Evolutionary conservation across 768 basidiomycete species (phyloP).

Genomic region (Lactarius psammicola): DNA sequence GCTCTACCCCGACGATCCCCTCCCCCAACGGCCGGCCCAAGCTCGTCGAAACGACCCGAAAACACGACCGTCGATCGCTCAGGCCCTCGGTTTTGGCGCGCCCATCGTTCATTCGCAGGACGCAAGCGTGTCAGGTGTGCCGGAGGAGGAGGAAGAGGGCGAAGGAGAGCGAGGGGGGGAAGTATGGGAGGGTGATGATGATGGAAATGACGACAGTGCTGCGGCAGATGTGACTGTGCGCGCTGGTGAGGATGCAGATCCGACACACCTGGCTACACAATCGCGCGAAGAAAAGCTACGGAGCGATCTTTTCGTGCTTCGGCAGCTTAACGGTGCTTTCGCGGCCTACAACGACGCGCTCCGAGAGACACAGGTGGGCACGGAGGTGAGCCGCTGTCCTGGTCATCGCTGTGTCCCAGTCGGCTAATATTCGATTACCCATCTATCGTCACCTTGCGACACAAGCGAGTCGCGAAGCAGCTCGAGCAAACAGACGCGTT

Average conservation of each 20-base stretch:
- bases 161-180: conserved; percentile 27
- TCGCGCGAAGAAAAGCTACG: conserved; percentile 70
- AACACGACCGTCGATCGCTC: conserved; percentile 18
- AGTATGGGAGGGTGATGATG: conserved; percentile 21
- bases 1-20: conserved; percentile 45
- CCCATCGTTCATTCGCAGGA: background rate
- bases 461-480: conserved; percentile 61
- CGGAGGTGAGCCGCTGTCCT: conserved; percentile 50
- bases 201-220: conserved; percentile 8
- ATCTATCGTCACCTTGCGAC: background rate
- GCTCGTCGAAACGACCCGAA: conserved; percentile 3
- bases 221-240: conserved; percentile 32
- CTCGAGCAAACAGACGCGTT: conserved; percentile 70
- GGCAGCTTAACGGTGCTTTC: conserved; percentile 70
- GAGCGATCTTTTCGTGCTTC: conserved; percentile 68
- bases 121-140: background rate
- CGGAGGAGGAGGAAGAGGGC: conserved; percentile 29
- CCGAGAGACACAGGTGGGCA: conserved; percentile 60
- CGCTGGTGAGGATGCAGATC: conserved; percentile 28
- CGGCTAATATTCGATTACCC: background rate
- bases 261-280: conserved; percentile 34
- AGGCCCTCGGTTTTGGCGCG: conserved; percentile 20
- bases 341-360: conserved; percentile 67
- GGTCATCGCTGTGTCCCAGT: background rate
- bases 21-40: conserved; percentile 30